A percentile compares a stretch with the other conserved stretches of the same genome.
These are phyloP conservation scores for Prunus mongolica DNA, from an alignment of 306 rosid species.

Conservation along the genomic window DNA sequence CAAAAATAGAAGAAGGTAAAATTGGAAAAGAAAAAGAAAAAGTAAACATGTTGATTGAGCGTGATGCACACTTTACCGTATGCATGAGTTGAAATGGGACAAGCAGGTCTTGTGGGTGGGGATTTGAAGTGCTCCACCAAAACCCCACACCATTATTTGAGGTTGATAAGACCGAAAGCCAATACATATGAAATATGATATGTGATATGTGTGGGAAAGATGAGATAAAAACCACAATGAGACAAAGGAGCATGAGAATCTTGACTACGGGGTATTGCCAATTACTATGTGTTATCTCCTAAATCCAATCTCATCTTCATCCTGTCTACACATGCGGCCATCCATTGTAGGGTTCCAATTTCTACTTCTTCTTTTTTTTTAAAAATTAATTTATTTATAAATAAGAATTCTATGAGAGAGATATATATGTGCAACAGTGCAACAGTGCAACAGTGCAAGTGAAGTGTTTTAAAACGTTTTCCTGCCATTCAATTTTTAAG, in stretches of 20 bases:
- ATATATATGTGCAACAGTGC: too few relatives aligned
- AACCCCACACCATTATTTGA: slow-evolving; percentile 15
- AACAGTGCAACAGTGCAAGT: too few relatives aligned
- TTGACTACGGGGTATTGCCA: not conserved
- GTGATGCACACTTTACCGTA: not conserved
- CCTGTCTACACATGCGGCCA: not conserved
- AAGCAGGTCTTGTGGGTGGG: slow-evolving; percentile 5
- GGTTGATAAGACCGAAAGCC: not conserved
- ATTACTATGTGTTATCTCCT: not conserved
- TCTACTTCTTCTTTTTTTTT: not conserved
- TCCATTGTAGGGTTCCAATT: not conserved
- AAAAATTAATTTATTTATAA: too few relatives aligned
- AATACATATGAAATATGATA: not conserved
- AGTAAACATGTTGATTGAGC: not conserved
- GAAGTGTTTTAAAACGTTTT: not conserved
- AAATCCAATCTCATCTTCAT: not conserved
- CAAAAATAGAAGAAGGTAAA: not conserved
- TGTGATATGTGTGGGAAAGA: not conserved
- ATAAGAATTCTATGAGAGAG: too few relatives aligned
- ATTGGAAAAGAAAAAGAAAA: not conserved
- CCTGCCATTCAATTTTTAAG: not conserved
- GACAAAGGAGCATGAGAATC: slow-evolving; percentile 7
- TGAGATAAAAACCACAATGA: not conserved
- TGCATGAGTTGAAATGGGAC: not conserved
- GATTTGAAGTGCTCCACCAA: slow-evolving; percentile 11